Evolutionary conservation across 228 moss, liverwort and hornwort species (phyloP).

Genomic region (Sphagnum fallax): DNA sequence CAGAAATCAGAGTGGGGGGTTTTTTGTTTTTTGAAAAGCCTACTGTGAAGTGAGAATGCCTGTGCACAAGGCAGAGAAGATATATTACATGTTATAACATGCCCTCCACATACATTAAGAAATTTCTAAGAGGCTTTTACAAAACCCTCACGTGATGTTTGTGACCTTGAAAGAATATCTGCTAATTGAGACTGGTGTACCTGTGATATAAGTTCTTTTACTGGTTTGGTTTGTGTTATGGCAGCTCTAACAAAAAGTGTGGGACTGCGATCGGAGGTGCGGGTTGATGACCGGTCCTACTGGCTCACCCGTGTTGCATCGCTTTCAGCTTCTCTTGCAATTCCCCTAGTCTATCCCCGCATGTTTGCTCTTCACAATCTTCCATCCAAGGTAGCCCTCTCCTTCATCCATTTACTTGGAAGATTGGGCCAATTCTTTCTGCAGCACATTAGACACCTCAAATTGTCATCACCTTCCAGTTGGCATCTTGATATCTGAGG

Average conservation of each 20-base stretch:
- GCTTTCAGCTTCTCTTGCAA: conserved; percentile 75
- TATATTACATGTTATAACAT: no score
- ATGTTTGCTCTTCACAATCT: conserved; percentile 83
- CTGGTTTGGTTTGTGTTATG: background rate
- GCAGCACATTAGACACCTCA: no score
- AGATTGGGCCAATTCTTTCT: background rate
- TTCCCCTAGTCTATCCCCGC: conserved; percentile 90
- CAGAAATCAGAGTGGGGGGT: no score
- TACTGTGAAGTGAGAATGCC: no score
- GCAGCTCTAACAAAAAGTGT: conserved; percentile 89
- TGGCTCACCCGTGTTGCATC: conserved; percentile 87
- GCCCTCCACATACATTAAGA: no score
- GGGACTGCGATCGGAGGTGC: conserved; percentile 79
- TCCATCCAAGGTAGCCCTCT: conserved; percentile 39
- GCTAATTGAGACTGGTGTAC: background rate
- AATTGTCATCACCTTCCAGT: no score
- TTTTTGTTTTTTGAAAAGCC: no score
- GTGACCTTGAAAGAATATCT: background rate
- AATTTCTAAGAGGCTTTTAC: no score
- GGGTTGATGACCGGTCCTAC: conserved; percentile 90
- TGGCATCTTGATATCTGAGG: no score
- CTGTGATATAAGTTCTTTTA: no score
- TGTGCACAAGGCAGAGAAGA: no score
- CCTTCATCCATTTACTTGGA: background rate
- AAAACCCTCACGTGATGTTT: background rate